Evolutionary conservation across 116 monocot species (phyloP).

Genomic region (Papilionanthe hybrid): DNA sequence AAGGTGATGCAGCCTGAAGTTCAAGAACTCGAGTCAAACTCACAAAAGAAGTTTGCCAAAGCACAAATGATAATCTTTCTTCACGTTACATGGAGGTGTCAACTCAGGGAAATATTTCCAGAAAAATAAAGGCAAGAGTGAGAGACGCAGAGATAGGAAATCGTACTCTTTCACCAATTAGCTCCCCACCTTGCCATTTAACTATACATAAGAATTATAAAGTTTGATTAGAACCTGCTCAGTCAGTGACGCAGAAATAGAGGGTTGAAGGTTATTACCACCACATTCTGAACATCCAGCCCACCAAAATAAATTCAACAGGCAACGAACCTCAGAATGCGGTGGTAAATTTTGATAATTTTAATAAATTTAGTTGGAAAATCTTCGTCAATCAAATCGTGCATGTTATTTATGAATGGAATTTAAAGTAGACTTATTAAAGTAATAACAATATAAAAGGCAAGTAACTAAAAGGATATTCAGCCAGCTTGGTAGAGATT

Average conservation of each 20-base stretch:
- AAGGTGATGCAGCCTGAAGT: constrained; percentile 87
- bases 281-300: background rate
- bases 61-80: background rate
- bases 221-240: background rate
- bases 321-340: too few relatives aligned
- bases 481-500: background rate
- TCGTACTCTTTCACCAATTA: constrained; percentile 71
- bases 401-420: constrained; percentile 1
- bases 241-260: background rate
- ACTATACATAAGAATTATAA: constrained; percentile 27
- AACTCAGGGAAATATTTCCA: background rate
- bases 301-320: background rate
- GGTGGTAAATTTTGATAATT: background rate
- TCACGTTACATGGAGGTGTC: background rate
- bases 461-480: too few relatives aligned
- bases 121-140: background rate
- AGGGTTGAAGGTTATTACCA: background rate
- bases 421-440: background rate
- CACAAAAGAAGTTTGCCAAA: background rate
- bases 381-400: background rate
- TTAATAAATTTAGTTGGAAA: background rate
- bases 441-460: too few relatives aligned
- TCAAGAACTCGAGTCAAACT: background rate
- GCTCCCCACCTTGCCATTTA: constrained; percentile 43
- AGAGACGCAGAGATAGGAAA: background rate